Percentiles rank a stretch among this genome's conserved stretches.
Evolutionary conservation across 2,329 filamentous ascomycete genomes (phyloP).

Genomic region (Orbilia quercus): DNA sequence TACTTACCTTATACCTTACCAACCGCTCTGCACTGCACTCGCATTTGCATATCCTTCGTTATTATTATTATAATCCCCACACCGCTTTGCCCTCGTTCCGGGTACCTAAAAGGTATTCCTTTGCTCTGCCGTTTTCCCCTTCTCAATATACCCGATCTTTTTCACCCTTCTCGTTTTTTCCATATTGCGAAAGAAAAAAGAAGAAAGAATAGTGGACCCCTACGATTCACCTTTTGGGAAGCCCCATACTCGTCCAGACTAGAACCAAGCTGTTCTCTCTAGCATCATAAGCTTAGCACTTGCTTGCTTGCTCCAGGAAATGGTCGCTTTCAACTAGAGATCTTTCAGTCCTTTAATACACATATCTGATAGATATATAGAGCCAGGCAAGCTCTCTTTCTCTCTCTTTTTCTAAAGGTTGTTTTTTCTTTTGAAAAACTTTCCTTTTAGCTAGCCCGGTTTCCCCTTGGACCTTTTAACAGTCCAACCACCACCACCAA

Average conservation of each 20-base stretch:
- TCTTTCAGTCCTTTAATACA: slow-evolving; percentile 28
- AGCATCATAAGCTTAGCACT: slow-evolving; percentile 38
- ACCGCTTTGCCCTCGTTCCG: neutral
- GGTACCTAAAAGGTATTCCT: slow-evolving; percentile 20
- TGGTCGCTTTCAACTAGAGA: slow-evolving; percentile 39
- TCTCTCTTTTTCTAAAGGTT: slow-evolving; percentile 18
- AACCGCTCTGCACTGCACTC: no score
- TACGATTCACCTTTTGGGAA: slow-evolving; percentile 50
- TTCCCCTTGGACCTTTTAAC: slow-evolving; percentile 3
- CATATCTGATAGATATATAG: slow-evolving; percentile 10
- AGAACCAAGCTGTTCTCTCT: slow-evolving; percentile 30
- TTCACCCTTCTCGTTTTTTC: slow-evolving; percentile 12
- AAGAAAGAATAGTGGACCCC: slow-evolving; percentile 34
- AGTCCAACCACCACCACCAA: slow-evolving; percentile 17
- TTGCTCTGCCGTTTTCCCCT: slow-evolving; percentile 14
- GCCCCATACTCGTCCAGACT: slow-evolving; percentile 44
- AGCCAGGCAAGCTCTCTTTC: slow-evolving; percentile 31
- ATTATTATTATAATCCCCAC: neutral
- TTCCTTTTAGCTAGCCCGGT: slow-evolving; percentile 16
- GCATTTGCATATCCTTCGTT: slow-evolving; percentile 22
- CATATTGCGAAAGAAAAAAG: slow-evolving; percentile 11
- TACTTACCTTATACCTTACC: neutral
- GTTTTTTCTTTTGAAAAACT: slow-evolving; percentile 3
- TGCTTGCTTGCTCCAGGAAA: slow-evolving; percentile 40
- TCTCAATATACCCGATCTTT: no score